A percentile compares a stretch with the other conserved stretches of the same genome.
These are phyloP conservation scores for Clonostachys rosea DNA, from an alignment of 2,329 filamentous ascomycete species.

Conservation along the genomic window DNA sequence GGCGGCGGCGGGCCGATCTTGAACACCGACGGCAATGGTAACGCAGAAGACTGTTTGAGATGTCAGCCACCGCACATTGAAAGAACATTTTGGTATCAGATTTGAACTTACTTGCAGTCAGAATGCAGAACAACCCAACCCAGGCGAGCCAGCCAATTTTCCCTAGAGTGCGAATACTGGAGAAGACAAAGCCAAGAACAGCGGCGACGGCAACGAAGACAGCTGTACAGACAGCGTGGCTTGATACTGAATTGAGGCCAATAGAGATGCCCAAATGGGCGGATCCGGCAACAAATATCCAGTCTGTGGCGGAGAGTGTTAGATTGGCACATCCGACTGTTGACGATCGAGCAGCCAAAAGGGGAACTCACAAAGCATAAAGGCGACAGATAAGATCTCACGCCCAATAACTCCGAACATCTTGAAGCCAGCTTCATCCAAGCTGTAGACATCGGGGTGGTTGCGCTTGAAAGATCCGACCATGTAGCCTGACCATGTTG, in stretches of 20 bases:
- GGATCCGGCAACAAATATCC: conserved; percentile 22
- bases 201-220: conserved; percentile 29
- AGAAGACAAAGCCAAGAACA: conserved; percentile 17
- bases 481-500: not conserved
- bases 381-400: conserved; percentile 28
- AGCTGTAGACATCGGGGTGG: conserved; percentile 46
- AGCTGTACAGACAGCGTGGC: conserved; percentile 30
- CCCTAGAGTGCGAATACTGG: conserved; percentile 22
- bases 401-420: conserved; percentile 42
- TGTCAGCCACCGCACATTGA: not conserved
- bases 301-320: conserved; percentile 1
- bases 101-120: conserved; percentile 15
- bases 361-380: conserved; percentile 5
- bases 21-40: conserved; percentile 20
- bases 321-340: not conserved
- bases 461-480: conserved; percentile 42
- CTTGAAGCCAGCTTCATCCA: conserved; percentile 44
- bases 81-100: not conserved
- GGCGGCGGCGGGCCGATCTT: conserved; percentile 17
- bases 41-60: conserved; percentile 13
- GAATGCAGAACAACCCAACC: conserved; percentile 19
- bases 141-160: conserved; percentile 25
- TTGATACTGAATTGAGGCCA: conserved; percentile 30
- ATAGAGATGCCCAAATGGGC: conserved; percentile 33
- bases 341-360: not conserved